Conservation (phyloP, 202 grass and related monocot species). For the Bolboschoenoplectus hybrid region DNA sequence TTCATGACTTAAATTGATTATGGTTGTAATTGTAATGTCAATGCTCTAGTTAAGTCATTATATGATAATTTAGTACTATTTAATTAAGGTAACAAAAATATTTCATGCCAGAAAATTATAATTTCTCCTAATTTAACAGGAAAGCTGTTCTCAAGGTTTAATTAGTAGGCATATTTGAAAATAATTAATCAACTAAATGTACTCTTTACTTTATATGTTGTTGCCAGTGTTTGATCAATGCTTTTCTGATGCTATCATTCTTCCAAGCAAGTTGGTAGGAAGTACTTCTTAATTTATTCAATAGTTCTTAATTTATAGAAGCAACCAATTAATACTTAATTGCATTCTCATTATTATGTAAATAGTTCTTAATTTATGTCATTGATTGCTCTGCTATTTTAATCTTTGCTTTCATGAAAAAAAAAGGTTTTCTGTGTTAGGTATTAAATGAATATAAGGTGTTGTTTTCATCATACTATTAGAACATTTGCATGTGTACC, state of each 20-base stretch:
- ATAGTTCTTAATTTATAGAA: background rate
- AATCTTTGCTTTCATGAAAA: background rate
- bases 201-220: background rate
- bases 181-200: background rate
- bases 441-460: background rate
- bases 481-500: background rate
- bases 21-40: background rate
- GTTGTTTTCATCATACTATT: background rate
- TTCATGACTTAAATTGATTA: background rate
- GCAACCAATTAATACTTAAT: background rate
- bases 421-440: background rate
- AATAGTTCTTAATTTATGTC: background rate
- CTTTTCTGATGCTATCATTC: slow-evolving; percentile 6
- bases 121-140: background rate
- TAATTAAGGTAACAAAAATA: background rate
- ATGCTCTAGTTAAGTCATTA: background rate
- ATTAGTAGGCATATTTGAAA: background rate
- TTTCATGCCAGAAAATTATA: background rate
- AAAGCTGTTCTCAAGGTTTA: background rate
- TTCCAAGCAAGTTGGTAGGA: background rate
- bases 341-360: background rate
- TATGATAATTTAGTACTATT: background rate
- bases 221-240: background rate
- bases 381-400: background rate
- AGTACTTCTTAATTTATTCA: background rate